Evolutionary conservation across 2,329 filamentous ascomycete species (phyloP).

Genomic region (Trichoderma koningiopsis): DNA sequence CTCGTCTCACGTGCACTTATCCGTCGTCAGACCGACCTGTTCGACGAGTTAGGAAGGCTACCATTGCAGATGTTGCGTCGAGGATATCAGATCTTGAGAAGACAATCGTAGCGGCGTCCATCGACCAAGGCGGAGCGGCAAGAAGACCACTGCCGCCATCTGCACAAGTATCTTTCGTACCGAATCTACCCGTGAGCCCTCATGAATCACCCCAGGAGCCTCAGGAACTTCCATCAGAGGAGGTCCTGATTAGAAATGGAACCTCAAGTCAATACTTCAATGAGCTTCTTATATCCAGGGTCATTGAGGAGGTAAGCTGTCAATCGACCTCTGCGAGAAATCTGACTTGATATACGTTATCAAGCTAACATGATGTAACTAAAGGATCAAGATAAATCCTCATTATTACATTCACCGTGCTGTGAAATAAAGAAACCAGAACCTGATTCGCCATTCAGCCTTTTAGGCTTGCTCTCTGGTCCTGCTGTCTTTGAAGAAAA

Average conservation of each 20-base stretch:
- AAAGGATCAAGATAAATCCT: constrained; percentile 26
- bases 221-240: constrained; percentile 27
- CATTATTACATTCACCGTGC: constrained; percentile 22
- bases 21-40: constrained; percentile 33
- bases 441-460: constrained; percentile 35
- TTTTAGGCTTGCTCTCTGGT: constrained; percentile 39
- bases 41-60: constrained; percentile 36
- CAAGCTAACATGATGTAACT: neutral
- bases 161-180: neutral
- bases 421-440: constrained; percentile 19
- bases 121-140: constrained; percentile 19
- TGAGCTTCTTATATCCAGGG: constrained; percentile 40
- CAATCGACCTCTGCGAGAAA: neutral
- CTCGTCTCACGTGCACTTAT: constrained; percentile 37
- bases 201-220: constrained; percentile 11
- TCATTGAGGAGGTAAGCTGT: constrained; percentile 38
- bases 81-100: constrained; percentile 41
- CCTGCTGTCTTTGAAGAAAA: constrained; percentile 27
- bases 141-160: constrained; percentile 1
- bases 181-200: constrained; percentile 19
- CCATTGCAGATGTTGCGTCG: constrained; percentile 40
- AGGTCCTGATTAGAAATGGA: constrained; percentile 39
- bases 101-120: constrained; percentile 31
- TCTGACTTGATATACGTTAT: neutral
- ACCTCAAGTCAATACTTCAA: constrained; percentile 42